Evolutionary conservation across 2,329 filamentous ascomycete genomes (phyloP), one percentile per base, ranked within the genome.

Genomic region (Phialemoniopsis sp.): DNA sequence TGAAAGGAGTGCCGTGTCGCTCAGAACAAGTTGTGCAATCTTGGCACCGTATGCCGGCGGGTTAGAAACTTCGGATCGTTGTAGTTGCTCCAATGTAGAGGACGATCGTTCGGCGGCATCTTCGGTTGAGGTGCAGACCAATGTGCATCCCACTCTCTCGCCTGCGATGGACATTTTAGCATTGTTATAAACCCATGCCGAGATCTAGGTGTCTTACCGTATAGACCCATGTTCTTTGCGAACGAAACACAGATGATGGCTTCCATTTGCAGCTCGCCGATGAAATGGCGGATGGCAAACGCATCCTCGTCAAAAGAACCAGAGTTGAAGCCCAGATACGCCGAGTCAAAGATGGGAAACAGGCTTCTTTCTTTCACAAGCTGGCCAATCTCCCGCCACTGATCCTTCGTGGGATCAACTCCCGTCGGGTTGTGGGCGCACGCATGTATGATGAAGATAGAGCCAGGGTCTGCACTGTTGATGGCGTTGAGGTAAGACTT

Each of bases 361-460:
- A 29, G 37, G 13, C 37, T 32, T 13, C 28, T 17, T 8, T 9
- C 14, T 28, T 34, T 34, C 32, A 34, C 31, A 32, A n/a, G 21
- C 8, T 31, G 12, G 21, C 30, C 37, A 13, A 39, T 34, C 32
- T 34, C 31, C 26, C 32, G 32, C 37, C 37, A 39, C 37, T 39
- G 37, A 31, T 39, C 37, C 15, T 16, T 19, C 9, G 37, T 39
- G 13, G 37, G 37, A 32, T 39, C 37, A 26, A 39, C 32, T 13
- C 37, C 37, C 13, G 37, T 39, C 13, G 37, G 37, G 37, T 39
- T 39, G 37, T 39, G 37, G n/a, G 37, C 37, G 32, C 66, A 68
- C 9, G 64, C 56, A 37, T 69, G 66, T 4, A 68, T 48, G 19
- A 68, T 44, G 9, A 67, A 42, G 5, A 58, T 49, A 4, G 49